phyloP scores from a whole-genome alignment of 164 flowering plant genomes.

The Sedum album region DNA sequence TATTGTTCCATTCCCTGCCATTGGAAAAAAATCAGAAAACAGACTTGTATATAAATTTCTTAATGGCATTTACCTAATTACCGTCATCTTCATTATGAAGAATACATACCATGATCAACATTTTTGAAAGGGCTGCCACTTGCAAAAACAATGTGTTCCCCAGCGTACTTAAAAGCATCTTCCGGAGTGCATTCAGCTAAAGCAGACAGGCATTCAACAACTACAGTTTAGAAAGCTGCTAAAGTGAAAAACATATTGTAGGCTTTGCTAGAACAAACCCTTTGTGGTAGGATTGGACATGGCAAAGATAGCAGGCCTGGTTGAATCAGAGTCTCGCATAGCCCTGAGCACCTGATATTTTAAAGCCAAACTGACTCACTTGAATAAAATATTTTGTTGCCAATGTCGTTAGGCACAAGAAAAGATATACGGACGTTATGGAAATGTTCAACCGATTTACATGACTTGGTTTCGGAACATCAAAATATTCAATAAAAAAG shows the following conservation, averaged over 20 bases:
- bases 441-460: background rate
- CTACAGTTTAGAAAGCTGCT: background rate
- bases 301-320: background rate
- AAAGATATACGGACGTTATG: background rate
- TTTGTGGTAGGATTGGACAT: conserved; percentile 35
- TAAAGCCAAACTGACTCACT: background rate
- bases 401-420: background rate
- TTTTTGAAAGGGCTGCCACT: conserved; percentile 96
- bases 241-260: background rate
- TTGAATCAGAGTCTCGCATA: conserved; percentile 80
- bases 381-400: background rate
- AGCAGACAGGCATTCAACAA: conserved; percentile 14
- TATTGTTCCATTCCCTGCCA: conserved; percentile 67
- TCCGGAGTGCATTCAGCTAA: conserved; percentile 95
- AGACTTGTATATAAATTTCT: background rate
- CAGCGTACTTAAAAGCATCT: conserved; percentile 94
- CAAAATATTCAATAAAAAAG: background rate
- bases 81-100: background rate
- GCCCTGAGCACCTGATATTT: conserved; percentile 71
- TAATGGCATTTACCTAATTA: background rate
- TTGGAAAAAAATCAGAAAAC: conserved; percentile 1
- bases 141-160: conserved; percentile 81
- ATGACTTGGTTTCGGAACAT: background rate
- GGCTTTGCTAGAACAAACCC: conserved; percentile 39
- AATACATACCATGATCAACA: conserved; percentile 65